These are phyloP conservation scores for Berkeleyomyces rouxiae DNA, from an alignment of 2,329 filamentous ascomycete species.

Conservation along the genomic window DNA sequence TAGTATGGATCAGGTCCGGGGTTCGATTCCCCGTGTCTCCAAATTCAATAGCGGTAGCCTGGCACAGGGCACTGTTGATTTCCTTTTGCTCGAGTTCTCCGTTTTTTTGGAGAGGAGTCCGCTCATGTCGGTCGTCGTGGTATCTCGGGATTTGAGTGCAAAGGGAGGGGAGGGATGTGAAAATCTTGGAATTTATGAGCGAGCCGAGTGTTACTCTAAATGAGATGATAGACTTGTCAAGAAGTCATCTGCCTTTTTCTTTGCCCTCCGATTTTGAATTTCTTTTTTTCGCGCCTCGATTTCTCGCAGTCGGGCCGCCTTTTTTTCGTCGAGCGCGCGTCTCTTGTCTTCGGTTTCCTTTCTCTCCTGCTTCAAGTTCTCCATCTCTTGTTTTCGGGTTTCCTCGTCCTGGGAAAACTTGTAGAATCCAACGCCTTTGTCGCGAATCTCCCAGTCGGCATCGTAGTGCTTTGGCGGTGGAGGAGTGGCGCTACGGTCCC, in stretches of 20 bases:
- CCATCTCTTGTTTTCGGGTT: constrained; percentile 54
- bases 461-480: constrained; percentile 75
- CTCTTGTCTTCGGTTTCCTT: constrained; percentile 44
- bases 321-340: constrained; percentile 35
- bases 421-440: constrained; percentile 82
- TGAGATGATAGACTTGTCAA: constrained; percentile 35
- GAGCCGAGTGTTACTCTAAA: neutral
- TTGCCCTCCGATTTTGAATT: constrained; percentile 43
- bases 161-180: neutral
- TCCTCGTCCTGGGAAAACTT: constrained; percentile 67
- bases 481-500: constrained; percentile 66
- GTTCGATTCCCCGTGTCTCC: constrained; percentile 14
- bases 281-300: constrained; percentile 47
- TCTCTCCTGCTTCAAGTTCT: constrained; percentile 48
- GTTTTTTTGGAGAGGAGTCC: too few species aligned
- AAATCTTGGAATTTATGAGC: neutral
- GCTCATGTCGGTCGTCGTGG: too few species aligned
- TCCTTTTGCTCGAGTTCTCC: neutral
- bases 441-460: constrained; percentile 64
- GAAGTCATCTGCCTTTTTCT: constrained; percentile 57
- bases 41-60: neutral
- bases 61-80: neutral
- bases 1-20: constrained; percentile 12
- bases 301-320: constrained; percentile 40
- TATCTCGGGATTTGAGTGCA: too few species aligned